These are phyloP conservation scores for Dactylellina haptotyla DNA, from an alignment of 2,329 filamentous ascomycete genomes.

Conservation along the genomic window DNA sequence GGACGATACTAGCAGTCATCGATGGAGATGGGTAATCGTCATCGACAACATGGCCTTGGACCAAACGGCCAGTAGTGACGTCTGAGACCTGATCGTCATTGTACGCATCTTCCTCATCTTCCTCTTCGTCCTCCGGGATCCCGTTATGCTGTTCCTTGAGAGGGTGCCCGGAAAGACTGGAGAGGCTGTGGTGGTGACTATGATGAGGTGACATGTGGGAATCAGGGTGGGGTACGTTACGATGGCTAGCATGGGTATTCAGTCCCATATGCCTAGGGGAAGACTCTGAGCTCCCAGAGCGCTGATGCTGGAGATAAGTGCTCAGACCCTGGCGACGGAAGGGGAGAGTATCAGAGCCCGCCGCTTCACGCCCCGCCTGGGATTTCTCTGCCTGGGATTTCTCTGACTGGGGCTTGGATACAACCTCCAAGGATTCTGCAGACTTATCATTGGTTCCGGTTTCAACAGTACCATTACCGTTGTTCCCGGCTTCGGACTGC, in stretches of 20 bases:
- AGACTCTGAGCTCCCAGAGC: constrained; percentile 46
- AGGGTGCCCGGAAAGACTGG: constrained; percentile 30
- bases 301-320: constrained; percentile 49
- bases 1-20: constrained; percentile 68
- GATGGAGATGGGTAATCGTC: constrained; percentile 87
- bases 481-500: constrained; percentile 60
- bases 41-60: constrained; percentile 94
- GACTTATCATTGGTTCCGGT: constrained; percentile 27
- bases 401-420: constrained; percentile 40
- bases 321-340: constrained; percentile 53
- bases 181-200: constrained; percentile 34
- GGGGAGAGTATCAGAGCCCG: constrained; percentile 58
- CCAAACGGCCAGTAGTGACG: constrained; percentile 87
- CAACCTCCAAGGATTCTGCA: constrained; percentile 17
- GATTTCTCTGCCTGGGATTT: constrained; percentile 31
- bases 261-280: constrained; percentile 41
- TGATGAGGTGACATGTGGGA: constrained; percentile 52
- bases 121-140: constrained; percentile 43
- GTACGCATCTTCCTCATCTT: constrained; percentile 68
- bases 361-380: not conserved
- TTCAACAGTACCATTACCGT: constrained; percentile 53
- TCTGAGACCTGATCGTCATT: constrained; percentile 85
- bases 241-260: constrained; percentile 35
- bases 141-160: constrained; percentile 48
- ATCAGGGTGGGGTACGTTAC: constrained; percentile 48